Conservation (phyloP, 306 rosid species). For the Inga laurina region DNA sequence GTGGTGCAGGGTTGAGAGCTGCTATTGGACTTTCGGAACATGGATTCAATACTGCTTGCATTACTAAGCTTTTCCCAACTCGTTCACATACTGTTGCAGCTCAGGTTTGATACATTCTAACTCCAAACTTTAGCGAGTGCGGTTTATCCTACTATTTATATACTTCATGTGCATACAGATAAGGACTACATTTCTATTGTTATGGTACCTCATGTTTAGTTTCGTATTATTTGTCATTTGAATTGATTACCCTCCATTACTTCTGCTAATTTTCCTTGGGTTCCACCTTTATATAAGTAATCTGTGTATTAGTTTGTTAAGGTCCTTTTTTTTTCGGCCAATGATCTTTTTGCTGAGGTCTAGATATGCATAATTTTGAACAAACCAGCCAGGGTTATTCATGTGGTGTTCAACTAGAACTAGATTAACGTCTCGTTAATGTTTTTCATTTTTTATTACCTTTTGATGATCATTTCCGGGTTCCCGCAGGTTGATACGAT, state of each 20-base stretch:
- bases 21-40: constrained; percentile 96
- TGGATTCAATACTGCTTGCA: constrained; percentile 97
- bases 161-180: neutral
- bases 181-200: neutral
- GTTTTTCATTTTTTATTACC: neutral
- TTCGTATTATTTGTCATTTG: constrained; percentile 10
- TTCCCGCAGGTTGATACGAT: neutral
- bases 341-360: neutral
- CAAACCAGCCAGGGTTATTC: neutral
- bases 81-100: constrained; percentile 99
- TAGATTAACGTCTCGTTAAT: neutral
- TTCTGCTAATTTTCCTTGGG: neutral
- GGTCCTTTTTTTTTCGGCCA: neutral
- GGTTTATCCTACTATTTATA: neutral
- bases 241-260: neutral
- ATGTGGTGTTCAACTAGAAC: neutral
- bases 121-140: neutral
- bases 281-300: neutral
- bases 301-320: neutral
- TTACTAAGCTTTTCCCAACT: constrained; percentile 95
- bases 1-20: constrained; percentile 96
- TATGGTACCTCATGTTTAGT: neutral
- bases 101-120: constrained; percentile 55
- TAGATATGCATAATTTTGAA: neutral
- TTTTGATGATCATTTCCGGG: neutral